Conservation (phyloP, 768 basidiomycete genomes). For the Russula lepida region DNA sequence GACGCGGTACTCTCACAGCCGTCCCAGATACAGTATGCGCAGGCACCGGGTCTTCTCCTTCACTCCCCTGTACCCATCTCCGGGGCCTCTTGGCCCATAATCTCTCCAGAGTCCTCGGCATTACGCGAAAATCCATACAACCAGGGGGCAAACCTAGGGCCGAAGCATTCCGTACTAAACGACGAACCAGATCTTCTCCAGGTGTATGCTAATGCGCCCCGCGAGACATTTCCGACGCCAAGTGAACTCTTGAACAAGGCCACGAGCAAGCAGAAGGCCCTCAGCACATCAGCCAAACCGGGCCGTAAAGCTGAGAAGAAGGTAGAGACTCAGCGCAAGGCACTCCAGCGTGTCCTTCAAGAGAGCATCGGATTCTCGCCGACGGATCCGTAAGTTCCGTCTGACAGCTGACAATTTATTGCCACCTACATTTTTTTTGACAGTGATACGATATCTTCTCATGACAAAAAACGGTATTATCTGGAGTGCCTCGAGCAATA, state of each 20-base stretch:
- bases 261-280: slow-evolving; percentile 16
- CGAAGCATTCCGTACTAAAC: background rate
- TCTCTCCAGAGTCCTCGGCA: slow-evolving; percentile 8
- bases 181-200: slow-evolving; percentile 17
- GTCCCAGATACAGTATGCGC: slow-evolving; percentile 3
- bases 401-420: background rate
- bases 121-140: background rate
- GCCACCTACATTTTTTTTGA: background rate
- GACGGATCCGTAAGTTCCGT: slow-evolving; percentile 49
- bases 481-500: slow-evolving; percentile 68
- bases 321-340: slow-evolving; percentile 45
- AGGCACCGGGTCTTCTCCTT: slow-evolving; percentile 7
- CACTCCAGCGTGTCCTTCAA: slow-evolving; percentile 49
- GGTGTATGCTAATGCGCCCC: slow-evolving; percentile 23
- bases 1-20: background rate
- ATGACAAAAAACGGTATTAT: slow-evolving; percentile 70
- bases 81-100: slow-evolving; percentile 13
- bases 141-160: background rate
- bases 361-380: slow-evolving; percentile 47
- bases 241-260: slow-evolving; percentile 49
- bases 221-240: slow-evolving; percentile 48
- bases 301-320: slow-evolving; percentile 14
- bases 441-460: slow-evolving; percentile 68
- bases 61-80: slow-evolving; percentile 20
- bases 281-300: slow-evolving; percentile 2